Base-by-base conservation (phyloP, 768 basidiomycete genomes). In the Kwoniella pini region DNA sequence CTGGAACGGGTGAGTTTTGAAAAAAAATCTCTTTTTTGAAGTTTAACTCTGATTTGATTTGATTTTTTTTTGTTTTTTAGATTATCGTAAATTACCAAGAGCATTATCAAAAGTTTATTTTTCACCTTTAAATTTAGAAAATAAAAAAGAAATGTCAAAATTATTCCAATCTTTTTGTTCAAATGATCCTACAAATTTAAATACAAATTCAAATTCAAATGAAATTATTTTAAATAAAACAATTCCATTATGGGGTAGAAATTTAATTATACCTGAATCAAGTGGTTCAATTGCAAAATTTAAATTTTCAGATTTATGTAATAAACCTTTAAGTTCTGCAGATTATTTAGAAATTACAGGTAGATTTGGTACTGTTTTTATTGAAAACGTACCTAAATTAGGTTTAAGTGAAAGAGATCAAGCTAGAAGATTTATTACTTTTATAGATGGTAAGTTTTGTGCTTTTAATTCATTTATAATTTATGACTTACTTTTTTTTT, bases 301-400 rank as follows among this genome's bases (percentile, higher is more conserved):
- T 78, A 82, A 81, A 12, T 99, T 99, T 75, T 74, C 84, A 3
- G 86, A 94, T 60, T 82, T 99, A 17, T 99, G 96, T 71, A 90
- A 89, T 0, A 84, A 85, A 68, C 90, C 94, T 0, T 80, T 96
- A 70, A 90, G 90, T 71, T 95, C 96, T 22, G 92, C 92, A 1
- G 96, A 99, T 78, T 99, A 98, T 78, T 76, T 99, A 38, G 92
- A 97, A 80, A 85, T 99, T 57, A 95, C 94, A 3, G 86, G 86
- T 70, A 85, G 82, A 28, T 99, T 96, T 75, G 83, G 84, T 27
- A 95, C 92, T 13, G 81, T 99, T 15, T 98, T 99, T 73, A 80
- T 99, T 31, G 80, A 86, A 42, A 87, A 91, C 71, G 86, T 98
- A 28, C 90, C 89, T 45, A 89, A 90, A 81, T 87, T 99, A 87